These are phyloP conservation scores for Scutellaria baicalensis DNA, from an alignment of 257 asterid genomes.

Conservation along the genomic window DNA sequence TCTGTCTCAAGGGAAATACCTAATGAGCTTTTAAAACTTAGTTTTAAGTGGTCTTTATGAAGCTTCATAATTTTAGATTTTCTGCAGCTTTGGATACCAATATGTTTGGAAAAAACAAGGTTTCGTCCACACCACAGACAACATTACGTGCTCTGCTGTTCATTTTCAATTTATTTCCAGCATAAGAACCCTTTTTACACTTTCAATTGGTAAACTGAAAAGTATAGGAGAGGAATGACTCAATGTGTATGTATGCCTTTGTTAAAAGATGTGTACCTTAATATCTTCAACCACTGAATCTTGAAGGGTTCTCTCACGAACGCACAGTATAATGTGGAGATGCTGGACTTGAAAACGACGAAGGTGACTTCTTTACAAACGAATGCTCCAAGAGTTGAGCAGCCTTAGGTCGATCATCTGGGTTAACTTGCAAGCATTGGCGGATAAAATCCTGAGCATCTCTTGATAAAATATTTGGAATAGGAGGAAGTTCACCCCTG, in stretches of 20 bases:
- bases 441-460: slow-evolving; percentile 57
- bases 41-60: neutral
- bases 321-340: slow-evolving; percentile 34
- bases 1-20: neutral
- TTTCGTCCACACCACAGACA: no score
- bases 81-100: neutral
- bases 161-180: no score
- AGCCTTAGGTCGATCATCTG: slow-evolving; percentile 50
- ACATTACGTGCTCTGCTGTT: no score
- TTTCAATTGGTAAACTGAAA: no score
- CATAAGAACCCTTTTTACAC: no score
- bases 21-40: neutral
- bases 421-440: slow-evolving; percentile 53
- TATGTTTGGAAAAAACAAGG: neutral
- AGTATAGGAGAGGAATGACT: neutral
- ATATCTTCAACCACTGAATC: slow-evolving; percentile 16
- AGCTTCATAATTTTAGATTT: neutral
- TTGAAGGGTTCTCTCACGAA: slow-evolving; percentile 8
- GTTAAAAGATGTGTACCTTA: slow-evolving; percentile 12
- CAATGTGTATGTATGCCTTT: neutral
- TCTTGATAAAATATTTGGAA: slow-evolving; percentile 46
- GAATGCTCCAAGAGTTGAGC: slow-evolving; percentile 55
- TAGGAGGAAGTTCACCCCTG: slow-evolving; percentile 51
- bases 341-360: slow-evolving; percentile 31
- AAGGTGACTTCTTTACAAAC: slow-evolving; percentile 38